Base-by-base conservation (phyloP, 2,329 filamentous ascomycete species). In the Fusarium brachygibbosum region DNA sequence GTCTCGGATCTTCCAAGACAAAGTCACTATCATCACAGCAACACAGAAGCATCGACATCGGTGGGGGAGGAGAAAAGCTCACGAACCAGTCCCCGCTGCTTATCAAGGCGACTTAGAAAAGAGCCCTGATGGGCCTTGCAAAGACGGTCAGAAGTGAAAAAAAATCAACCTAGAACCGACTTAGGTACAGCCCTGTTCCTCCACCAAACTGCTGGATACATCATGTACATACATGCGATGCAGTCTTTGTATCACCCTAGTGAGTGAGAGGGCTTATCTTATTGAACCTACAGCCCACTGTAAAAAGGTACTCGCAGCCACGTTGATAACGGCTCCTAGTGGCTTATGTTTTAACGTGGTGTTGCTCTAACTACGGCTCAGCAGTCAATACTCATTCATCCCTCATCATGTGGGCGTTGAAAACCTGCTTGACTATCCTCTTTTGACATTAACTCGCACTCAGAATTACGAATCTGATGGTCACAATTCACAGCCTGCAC, bases 291-390 rank as follows among this genome's bases (percentile, higher is more conserved):
- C n/a, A 51, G n/a, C 32, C 50, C 48, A 42, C n/a, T 21, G n/a
- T 45, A 14, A 45, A 19, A 29, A 62, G 45, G 41, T 35, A 38
- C 35, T 57, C 46, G 44, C 34, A 65, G 63, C 68, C 68, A 70
- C 67, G 67, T 69, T 70, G 58, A 42, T 48, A 70, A 68, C 67
- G 58, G 55, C 51, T 49, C 40, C 48, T 58, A 60, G 63, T 70
- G 67, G 67, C 45, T 54, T 48, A 63, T 29, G 21, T 16, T 37
- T 11, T n/a, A 21, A 25, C 23, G 23, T 56, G 23, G 41, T 48
- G 23, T 55, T 50, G 40, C 32, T 35, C 25, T 34, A n/a, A n/a
- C n/a, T n/a, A 68, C 42, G 63, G 67, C 58, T 58, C 49, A 52
- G 51, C 34, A 60, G 35, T 16, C 17, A 28, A 51, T 19, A 50